phyloP scores from a whole-genome alignment of 257 asterid species.

The Leonotis leonurus region DNA sequence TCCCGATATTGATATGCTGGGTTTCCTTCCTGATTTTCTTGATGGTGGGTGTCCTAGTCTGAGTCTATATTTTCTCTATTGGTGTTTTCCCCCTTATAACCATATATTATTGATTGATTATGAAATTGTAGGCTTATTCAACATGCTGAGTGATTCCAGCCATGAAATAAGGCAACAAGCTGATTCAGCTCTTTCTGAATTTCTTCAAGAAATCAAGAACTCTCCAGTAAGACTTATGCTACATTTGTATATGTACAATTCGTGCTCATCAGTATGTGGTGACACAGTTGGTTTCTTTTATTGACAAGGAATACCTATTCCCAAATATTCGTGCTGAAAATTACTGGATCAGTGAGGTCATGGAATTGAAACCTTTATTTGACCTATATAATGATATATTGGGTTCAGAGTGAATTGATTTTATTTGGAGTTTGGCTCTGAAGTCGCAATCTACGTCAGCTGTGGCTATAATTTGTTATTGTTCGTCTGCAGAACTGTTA shows the following conservation, averaged over 20 bases:
- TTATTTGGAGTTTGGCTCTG: conserved; percentile 1
- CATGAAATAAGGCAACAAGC: conserved; percentile 99
- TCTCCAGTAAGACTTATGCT: conserved; percentile 84
- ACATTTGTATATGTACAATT: conserved; percentile 3
- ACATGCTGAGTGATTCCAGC: conserved; percentile 97
- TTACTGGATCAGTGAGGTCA: conserved; percentile 11
- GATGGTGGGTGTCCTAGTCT: conserved; percentile 60
- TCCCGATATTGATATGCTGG: conserved; percentile 99
- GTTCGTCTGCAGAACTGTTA: background rate
- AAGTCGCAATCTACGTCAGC: background rate
- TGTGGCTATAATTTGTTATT: background rate
- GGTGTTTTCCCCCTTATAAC: conserved; percentile 15
- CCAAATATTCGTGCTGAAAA: background rate
- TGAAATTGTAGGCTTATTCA: conserved; percentile 75
- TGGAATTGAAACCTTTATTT: background rate
- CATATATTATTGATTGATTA: conserved; percentile 3
- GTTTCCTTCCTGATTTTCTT: conserved; percentile 98
- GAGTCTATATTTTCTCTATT: conserved; percentile 6
- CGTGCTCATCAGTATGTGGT: background rate
- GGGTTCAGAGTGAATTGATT: conserved; percentile 4
- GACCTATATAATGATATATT: conserved; percentile 10
- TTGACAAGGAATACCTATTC: conserved; percentile 1
- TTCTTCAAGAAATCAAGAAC: conserved; percentile 97
- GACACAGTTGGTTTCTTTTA: conserved; percentile 4
- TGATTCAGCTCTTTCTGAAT: conserved; percentile 98